Percentiles rank a stretch among this genome's conserved stretches.
These are phyloP conservation scores for Aethionema arabicum DNA, from an alignment of 345 rosid species.

Conservation along the genomic window DNA sequence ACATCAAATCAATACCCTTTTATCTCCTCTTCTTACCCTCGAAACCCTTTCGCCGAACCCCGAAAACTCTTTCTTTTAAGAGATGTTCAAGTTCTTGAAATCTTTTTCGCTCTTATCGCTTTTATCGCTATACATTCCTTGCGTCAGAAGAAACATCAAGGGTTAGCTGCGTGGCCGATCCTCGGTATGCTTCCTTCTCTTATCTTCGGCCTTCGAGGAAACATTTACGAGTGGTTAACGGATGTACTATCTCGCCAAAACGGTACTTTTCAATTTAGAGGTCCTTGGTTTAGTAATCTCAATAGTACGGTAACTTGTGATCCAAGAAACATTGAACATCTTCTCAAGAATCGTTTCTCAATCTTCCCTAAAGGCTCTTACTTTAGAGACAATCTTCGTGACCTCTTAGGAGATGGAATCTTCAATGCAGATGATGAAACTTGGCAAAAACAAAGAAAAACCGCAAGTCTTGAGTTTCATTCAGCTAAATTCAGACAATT, in stretches of 20 bases:
- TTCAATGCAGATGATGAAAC: slow-evolving; percentile 83
- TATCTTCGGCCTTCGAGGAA: slow-evolving; percentile 40
- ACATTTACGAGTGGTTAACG: slow-evolving; percentile 77
- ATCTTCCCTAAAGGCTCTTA: slow-evolving; percentile 84
- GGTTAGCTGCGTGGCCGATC: slow-evolving; percentile 78
- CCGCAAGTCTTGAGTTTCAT: slow-evolving; percentile 91
- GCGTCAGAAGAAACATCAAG: slow-evolving; percentile 61
- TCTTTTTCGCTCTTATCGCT: slow-evolving; percentile 53
- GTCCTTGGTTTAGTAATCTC: slow-evolving; percentile 82
- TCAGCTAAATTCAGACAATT: slow-evolving; percentile 75
- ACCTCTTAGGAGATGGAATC: slow-evolving; percentile 86
- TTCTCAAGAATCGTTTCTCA: slow-evolving; percentile 79
- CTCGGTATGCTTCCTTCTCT: slow-evolving; percentile 94
- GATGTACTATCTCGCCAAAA: slow-evolving; percentile 53
- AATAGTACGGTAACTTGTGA: slow-evolving; percentile 74
- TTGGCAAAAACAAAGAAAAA: slow-evolving; percentile 86
- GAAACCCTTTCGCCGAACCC: slow-evolving; percentile 49
- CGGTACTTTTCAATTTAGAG: slow-evolving; percentile 75
- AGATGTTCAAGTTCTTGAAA: slow-evolving; percentile 61
- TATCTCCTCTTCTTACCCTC: slow-evolving; percentile 50
- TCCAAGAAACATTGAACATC: slow-evolving; percentile 83
- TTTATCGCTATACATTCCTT: slow-evolving; percentile 53
- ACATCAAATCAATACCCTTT: slow-evolving; percentile 46
- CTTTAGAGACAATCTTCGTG: slow-evolving; percentile 64
- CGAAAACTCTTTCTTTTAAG: slow-evolving; percentile 38